Conservation (phyloP, 2,329 filamentous ascomycete genomes). For the Cyanodermella asteris region DNA sequence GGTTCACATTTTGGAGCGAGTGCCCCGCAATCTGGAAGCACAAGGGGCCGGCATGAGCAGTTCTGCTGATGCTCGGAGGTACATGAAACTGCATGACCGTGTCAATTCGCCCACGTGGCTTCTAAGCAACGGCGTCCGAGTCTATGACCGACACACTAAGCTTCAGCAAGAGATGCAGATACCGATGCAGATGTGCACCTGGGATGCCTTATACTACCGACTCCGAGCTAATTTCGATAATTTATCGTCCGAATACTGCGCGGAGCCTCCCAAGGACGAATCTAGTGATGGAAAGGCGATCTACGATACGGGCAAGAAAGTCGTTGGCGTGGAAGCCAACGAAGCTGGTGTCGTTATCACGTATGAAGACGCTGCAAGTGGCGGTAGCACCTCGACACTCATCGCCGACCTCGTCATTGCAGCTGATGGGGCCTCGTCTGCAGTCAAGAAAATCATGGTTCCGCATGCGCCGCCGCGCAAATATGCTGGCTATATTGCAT, state of each 20-base stretch:
- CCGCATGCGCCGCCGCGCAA: slow-evolving; percentile 9
- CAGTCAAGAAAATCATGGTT: slow-evolving; percentile 15
- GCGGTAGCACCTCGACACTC: too few species aligned
- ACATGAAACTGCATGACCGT: too few species aligned
- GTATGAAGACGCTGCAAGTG: too few species aligned
- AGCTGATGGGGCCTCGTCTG: slow-evolving; percentile 23
- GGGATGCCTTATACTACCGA: slow-evolving; percentile 24
- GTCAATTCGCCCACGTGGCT: too few species aligned
- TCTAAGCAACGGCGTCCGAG: too few species aligned
- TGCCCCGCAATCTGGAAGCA: slow-evolving; percentile 20
- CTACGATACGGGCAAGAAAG: too few species aligned
- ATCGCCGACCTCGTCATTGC: slow-evolving; percentile 23
- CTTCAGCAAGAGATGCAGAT: too few species aligned
- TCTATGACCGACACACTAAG: too few species aligned
- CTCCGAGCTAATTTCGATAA: slow-evolving; percentile 25
- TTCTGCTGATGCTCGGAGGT: too few species aligned
- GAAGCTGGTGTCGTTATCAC: too few species aligned
- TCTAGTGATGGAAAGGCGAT: too few species aligned
- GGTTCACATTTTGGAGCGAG: slow-evolving; percentile 24
- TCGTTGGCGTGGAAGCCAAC: too few species aligned
- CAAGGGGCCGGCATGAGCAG: slow-evolving; percentile 27
- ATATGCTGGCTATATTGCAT: slow-evolving; percentile 5
- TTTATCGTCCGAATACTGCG: slow-evolving; percentile 11
- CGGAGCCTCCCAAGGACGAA: slow-evolving; percentile 7
- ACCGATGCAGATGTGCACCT: slow-evolving; percentile 30